These are phyloP conservation scores for Rhizopogon vulgaris DNA, from an alignment of 768 basidiomycete genomes.

Conservation along the genomic window DNA sequence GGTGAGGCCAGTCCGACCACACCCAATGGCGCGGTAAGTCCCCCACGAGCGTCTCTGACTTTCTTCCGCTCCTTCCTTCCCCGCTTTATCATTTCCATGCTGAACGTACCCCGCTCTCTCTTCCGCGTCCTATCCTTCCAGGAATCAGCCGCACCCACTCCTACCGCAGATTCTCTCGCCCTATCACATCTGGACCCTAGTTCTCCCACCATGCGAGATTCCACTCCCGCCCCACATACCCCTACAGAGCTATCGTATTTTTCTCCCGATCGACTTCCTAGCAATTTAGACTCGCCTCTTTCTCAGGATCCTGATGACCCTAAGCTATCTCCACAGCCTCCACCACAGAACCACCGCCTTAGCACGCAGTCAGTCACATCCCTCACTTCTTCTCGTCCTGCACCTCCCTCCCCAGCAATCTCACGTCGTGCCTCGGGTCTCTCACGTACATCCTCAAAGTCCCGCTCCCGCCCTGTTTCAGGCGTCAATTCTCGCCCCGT, in stretches of 20 bases:
- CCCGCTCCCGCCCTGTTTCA: conserved; percentile 16
- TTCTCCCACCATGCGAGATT: conserved; percentile 33
- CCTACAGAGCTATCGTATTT: conserved; percentile 38
- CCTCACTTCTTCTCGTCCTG: conserved; percentile 48
- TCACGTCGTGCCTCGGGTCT: conserved; percentile 36
- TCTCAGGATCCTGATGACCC: background rate
- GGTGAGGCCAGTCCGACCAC: conserved; percentile 5
- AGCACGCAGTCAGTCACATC: conserved; percentile 22
- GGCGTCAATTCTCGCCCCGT: conserved; percentile 17
- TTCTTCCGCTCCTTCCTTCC: conserved; percentile 20
- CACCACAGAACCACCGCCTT: conserved; percentile 10
- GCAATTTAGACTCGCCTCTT: background rate
- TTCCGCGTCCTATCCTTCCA: conserved; percentile 21
- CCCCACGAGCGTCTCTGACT: conserved; percentile 14
- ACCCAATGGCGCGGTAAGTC: conserved; percentile 24
- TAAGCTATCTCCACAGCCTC: background rate
- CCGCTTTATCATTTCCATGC: conserved; percentile 20
- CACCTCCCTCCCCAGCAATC: conserved; percentile 52
- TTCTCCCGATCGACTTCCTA: conserved; percentile 23
- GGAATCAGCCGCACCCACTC: conserved; percentile 9
- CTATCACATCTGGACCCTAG: conserved; percentile 21
- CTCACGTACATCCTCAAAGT: conserved; percentile 18
- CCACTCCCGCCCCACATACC: conserved; percentile 19
- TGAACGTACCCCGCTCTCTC: conserved; percentile 23
- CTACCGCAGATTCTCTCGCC: background rate